A percentile compares a stretch with the other conserved stretches of the same genome.
phyloP scores from a whole-genome alignment of 2,329 filamentous ascomycete genomes.

The Leptographium wingfieldii region DNA sequence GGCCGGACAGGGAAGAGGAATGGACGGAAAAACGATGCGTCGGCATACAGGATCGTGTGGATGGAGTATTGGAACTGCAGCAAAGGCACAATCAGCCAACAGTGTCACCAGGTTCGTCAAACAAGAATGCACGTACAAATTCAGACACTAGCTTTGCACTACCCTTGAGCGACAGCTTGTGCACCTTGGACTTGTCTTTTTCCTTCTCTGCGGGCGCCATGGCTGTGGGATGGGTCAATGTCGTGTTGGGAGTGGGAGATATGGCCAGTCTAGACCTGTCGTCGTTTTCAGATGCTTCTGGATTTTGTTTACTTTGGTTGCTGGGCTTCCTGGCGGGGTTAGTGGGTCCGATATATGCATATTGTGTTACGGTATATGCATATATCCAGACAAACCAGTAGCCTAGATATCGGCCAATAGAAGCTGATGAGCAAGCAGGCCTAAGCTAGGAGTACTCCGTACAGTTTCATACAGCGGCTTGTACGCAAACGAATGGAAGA shows the following conservation, averaged over 20 bases:
- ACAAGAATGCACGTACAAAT: constrained; percentile 53
- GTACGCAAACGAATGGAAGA: no score
- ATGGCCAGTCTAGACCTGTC: neutral
- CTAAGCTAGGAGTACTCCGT: no score
- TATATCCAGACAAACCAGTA: neutral
- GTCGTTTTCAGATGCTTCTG: neutral
- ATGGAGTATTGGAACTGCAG: constrained; percentile 89
- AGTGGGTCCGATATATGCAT: neutral
- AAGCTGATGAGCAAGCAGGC: no score
- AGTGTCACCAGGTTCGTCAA: neutral
- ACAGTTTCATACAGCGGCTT: no score
- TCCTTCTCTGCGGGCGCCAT: constrained; percentile 20
- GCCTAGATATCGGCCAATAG: no score
- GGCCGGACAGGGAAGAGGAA: neutral
- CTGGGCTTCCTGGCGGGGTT: neutral
- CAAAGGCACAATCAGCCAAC: neutral
- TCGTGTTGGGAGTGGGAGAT: neutral
- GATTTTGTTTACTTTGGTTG: constrained; percentile 7
- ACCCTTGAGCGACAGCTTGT: constrained; percentile 86
- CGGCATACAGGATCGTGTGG: constrained; percentile 75
- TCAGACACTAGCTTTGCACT: constrained; percentile 80
- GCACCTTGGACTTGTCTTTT: constrained; percentile 73
- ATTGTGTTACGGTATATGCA: neutral
- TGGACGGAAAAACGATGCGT: neutral
- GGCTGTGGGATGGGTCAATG: neutral